Evolutionary conservation across 768 basidiomycete genomes (phyloP).

Genomic region (Pisolithus albus): DNA sequence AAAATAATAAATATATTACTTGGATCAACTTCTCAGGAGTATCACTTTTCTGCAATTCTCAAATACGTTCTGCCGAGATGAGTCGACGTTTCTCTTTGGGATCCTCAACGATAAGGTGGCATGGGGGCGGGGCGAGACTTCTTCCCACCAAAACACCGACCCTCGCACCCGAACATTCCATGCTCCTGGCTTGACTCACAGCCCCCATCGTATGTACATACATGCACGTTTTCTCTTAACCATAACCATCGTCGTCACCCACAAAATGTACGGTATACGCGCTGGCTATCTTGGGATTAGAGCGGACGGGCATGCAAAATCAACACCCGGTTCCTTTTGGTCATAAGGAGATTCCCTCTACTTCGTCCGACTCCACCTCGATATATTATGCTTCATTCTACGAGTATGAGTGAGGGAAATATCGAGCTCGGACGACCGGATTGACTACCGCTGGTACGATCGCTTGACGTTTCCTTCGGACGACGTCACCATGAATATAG

Average conservation of each 20-base stretch:
- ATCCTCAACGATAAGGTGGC: neutral
- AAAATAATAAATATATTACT: too few relatives aligned
- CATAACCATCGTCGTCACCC: neutral
- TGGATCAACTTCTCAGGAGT: neutral
- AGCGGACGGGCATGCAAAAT: neutral
- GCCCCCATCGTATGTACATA: neutral
- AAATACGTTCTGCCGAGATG: neutral
- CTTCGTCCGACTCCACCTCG: neutral
- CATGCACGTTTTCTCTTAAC: neutral
- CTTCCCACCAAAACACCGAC: slow-evolving; percentile 3
- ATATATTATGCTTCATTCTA: neutral
- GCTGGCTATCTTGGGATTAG: neutral
- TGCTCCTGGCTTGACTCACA: neutral
- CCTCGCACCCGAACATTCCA: neutral
- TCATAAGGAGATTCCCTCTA: neutral
- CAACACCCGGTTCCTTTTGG: neutral
- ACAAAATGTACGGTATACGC: neutral
- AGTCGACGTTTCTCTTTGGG: neutral
- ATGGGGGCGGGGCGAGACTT: neutral
- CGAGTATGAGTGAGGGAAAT: too few relatives aligned
- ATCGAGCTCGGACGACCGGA: too few relatives aligned
- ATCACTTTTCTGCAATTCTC: neutral
- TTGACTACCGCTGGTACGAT: too few relatives aligned
- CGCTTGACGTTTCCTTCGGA: too few relatives aligned
- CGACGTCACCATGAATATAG: neutral